Evolutionary conservation across 345 rosid species (phyloP).

Genomic region (Rhodomyrtus tomentosa): DNA sequence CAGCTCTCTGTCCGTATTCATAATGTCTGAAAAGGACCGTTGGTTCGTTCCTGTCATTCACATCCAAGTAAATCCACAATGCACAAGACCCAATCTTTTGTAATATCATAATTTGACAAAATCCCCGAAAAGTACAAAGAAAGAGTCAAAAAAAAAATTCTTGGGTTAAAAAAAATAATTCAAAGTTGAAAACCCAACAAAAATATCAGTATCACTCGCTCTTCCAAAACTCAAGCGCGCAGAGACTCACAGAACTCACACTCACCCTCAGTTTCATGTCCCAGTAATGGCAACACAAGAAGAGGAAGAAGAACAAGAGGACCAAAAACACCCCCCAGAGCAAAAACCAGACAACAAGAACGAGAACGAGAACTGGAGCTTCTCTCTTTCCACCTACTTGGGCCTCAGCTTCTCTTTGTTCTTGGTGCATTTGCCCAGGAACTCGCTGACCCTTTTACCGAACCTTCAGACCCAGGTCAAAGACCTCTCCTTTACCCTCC

Average conservation of each 20-base stretch:
- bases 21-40: background rate
- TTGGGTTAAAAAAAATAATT: no score
- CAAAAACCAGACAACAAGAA: background rate
- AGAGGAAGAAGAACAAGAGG: slow-evolving; percentile 1
- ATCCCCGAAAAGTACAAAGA: background rate
- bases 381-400: slow-evolving; percentile 29
- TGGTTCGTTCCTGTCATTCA: background rate
- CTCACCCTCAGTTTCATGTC: background rate
- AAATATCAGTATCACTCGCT: background rate
- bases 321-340: slow-evolving; percentile 8
- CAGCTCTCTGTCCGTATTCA: background rate
- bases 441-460: slow-evolving; percentile 37
- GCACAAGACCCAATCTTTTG: background rate
- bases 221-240: background rate
- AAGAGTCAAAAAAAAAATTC: no score
- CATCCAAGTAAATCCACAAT: background rate
- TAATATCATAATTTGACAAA: background rate
- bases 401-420: slow-evolving; percentile 72
- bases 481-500: slow-evolving; percentile 38
- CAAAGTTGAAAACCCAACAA: background rate
- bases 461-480: slow-evolving; percentile 28
- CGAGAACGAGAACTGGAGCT: background rate
- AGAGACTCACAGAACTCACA: background rate
- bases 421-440: slow-evolving; percentile 52
- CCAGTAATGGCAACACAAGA: slow-evolving; percentile 6